Conservation (phyloP, 805 yeast genomes). For the Suhomyces kilbournensis region DNA sequence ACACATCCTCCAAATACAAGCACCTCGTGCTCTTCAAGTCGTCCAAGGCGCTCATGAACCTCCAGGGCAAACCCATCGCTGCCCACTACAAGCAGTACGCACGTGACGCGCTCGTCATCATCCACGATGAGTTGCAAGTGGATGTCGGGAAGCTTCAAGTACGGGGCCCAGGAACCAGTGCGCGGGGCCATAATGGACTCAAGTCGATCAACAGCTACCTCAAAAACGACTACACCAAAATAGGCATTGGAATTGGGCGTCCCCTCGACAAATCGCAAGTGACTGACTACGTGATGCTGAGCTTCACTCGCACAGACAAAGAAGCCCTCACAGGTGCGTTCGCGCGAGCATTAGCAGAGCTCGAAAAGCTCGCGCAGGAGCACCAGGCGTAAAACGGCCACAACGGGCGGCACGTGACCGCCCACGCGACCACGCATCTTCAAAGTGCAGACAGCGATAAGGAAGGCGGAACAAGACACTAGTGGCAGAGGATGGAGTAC, state of each 20-base stretch:
- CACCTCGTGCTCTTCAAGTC: slow-evolving; percentile 44
- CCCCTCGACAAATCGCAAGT: slow-evolving; percentile 51
- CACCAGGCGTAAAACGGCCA: background rate
- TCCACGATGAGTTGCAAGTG: slow-evolving; percentile 78
- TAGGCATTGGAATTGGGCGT: slow-evolving; percentile 77
- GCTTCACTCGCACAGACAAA: slow-evolving; percentile 28
- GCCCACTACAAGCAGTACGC: slow-evolving; percentile 45
- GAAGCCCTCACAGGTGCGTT: background rate
- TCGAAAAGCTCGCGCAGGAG: background rate
- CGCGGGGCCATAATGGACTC: slow-evolving; percentile 85
- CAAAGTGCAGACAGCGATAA: slow-evolving; percentile 1
- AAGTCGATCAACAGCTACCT: slow-evolving; percentile 48
- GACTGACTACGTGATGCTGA: slow-evolving; percentile 61
- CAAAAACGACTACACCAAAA: slow-evolving; percentile 56
- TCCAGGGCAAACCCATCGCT: slow-evolving; percentile 57
- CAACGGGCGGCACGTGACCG: background rate
- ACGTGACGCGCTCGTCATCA: slow-evolving; percentile 45
- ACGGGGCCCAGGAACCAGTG: slow-evolving; percentile 56
- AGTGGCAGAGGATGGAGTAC: slow-evolving; percentile 38
- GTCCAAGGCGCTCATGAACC: slow-evolving; percentile 64
- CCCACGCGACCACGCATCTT: slow-evolving; percentile 2
- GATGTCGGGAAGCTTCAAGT: slow-evolving; percentile 65
- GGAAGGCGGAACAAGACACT: background rate
- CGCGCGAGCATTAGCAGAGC: background rate
- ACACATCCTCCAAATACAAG: slow-evolving; percentile 9